phyloP scores from a whole-genome alignment of 2,329 filamentous ascomycete species.

The Alternaria infectoria region DNA sequence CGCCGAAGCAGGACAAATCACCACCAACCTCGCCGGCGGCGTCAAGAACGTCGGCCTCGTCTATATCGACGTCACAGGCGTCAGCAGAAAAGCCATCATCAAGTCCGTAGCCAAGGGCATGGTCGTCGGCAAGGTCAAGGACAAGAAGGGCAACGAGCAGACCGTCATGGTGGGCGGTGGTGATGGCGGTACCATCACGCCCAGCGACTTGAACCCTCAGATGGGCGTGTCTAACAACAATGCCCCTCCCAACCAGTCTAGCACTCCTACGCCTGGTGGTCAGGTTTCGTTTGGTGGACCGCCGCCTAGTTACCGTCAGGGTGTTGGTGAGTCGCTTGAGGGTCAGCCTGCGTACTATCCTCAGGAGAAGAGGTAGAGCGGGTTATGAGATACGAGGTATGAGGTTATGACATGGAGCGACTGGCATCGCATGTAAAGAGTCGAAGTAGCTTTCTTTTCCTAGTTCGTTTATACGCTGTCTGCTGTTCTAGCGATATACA shows the following conservation, averaged over 20 bases:
- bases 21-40: slow-evolving; percentile 77
- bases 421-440: neutral
- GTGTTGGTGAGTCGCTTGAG: slow-evolving; percentile 46
- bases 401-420: slow-evolving; percentile 22
- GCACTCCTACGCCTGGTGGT: slow-evolving; percentile 27
- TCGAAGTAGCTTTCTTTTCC: neutral
- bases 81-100: slow-evolving; percentile 85
- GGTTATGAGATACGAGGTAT: slow-evolving; percentile 33
- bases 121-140: slow-evolving; percentile 82
- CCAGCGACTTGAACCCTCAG: slow-evolving; percentile 46
- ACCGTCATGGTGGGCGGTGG: slow-evolving; percentile 72
- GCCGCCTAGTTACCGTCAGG: slow-evolving; percentile 43
- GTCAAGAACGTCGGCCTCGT: slow-evolving; percentile 97
- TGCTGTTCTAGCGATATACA: neutral
- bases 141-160: slow-evolving; percentile 71
- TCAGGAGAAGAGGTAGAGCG: slow-evolving; percentile 38
- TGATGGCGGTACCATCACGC: slow-evolving; percentile 57
- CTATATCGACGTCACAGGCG: slow-evolving; percentile 94
- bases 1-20: slow-evolving; percentile 79
- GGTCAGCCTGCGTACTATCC: slow-evolving; percentile 45
- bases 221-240: slow-evolving; percentile 38
- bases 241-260: slow-evolving; percentile 32
- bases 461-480: neutral
- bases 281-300: slow-evolving; percentile 46
- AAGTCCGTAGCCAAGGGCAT: slow-evolving; percentile 96